Evolutionary conservation across 2,329 filamentous ascomycete genomes (phyloP).

Genomic region (Chrysosporium queenslandicum): DNA sequence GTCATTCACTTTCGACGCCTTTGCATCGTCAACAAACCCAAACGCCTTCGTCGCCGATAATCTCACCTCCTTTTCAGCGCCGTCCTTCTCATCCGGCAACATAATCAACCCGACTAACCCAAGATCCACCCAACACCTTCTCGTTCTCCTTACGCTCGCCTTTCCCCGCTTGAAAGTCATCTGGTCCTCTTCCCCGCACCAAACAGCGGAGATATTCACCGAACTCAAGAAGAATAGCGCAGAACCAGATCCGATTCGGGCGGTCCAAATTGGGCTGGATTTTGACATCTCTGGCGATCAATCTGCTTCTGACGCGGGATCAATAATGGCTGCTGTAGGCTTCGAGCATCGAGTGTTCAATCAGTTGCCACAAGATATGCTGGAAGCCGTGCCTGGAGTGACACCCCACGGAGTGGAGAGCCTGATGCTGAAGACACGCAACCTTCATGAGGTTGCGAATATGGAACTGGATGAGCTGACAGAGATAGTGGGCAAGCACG

Average conservation of each 20-base stretch:
- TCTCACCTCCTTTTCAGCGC: constrained; percentile 42
- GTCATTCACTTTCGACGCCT: constrained; percentile 82
- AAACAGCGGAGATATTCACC: constrained; percentile 95
- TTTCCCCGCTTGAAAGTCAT: constrained; percentile 86
- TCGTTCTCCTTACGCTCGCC: constrained; percentile 83
- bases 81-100: constrained; percentile 47
- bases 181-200: constrained; percentile 86
- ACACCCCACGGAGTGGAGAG: constrained; percentile 66
- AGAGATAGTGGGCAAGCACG: constrained; percentile 64
- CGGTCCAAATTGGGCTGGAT: constrained; percentile 72
- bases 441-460: constrained; percentile 73
- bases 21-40: constrained; percentile 34
- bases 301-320: constrained; percentile 28
- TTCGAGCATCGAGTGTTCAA: constrained; percentile 60
- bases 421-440: constrained; percentile 62
- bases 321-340: constrained; percentile 47
- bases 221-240: constrained; percentile 79
- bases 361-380: constrained; percentile 79
- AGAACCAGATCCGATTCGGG: constrained; percentile 82
- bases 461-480: constrained; percentile 65
- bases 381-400: constrained; percentile 73
- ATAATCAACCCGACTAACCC: constrained; percentile 53
- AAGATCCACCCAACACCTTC: constrained; percentile 77
- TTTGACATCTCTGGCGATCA: constrained; percentile 33
- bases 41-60: constrained; percentile 44